Evolutionary conservation across 1,284 basidiomycete genomes (phyloP), one percentile per base, ranked within the genome.

Genomic region (Calocybe gambosa): DNA sequence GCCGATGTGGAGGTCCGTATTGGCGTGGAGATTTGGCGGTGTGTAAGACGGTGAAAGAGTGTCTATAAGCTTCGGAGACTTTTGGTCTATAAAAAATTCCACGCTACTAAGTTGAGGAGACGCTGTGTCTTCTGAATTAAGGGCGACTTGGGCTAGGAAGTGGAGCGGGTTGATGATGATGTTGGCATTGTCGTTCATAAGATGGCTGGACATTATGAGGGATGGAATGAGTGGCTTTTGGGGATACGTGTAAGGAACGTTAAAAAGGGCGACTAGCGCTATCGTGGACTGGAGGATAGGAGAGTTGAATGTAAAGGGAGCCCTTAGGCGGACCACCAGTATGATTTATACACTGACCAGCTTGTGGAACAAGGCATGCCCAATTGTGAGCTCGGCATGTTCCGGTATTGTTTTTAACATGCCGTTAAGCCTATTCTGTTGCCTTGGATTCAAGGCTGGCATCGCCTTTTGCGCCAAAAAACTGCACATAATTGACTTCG

Each of bases 71-170:
- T n/a, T 8, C 29, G 29, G 29, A 34, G 31, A 34, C 31, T n/a
- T 15, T 34, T 43, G 36, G 39, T 33, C 38, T 18, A 8, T n/a
- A 2, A 18, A 35, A 13, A 2, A 15, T 16, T 13, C 12, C 2
- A 16, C 16, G 34, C 10, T 15, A 16, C 5, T 4, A 19, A 19
- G 35, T 5, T 39, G 19, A 42, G 52, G 45, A 36, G 50, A 47
- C 39, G 45, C 47, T 37, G 51, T 55, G 50, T 45, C 51, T 41
- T 55, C 51, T 51, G 54, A 52, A 46, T 59, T 61, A 47, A 60
- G 61, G 43, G 67, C 67, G 51, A 68, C 62, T 39, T 62, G 59
- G 49, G 69, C 69, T 42, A 73, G 63, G 50, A 69, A 57, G 49
- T 66, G 64, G 43, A 73, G 65, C 46, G 68, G 65, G 50, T 57